phyloP scores from a whole-genome alignment of 495 filamentous ascomycete species.

The Penicillium crystallinum region DNA sequence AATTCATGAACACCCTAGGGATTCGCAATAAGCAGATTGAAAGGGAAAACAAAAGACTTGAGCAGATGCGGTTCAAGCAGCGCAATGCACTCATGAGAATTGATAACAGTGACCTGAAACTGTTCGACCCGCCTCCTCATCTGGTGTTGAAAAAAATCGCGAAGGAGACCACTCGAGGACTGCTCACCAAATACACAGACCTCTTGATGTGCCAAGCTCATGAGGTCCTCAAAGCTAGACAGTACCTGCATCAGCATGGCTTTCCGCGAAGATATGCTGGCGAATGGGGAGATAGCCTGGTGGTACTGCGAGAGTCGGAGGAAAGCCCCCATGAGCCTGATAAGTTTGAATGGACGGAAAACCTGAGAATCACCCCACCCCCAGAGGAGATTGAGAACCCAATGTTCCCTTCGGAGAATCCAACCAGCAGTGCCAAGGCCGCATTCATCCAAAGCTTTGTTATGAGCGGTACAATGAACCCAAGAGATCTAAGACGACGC shows the following conservation, averaged over 20 bases:
- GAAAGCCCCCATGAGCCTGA: not conserved
- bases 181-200: slow-evolving; percentile 10
- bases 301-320: slow-evolving; percentile 7
- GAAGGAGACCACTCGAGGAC: slow-evolving; percentile 7
- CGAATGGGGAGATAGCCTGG: slow-evolving; percentile 26
- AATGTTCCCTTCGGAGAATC: not conserved
- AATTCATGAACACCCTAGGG: slow-evolving; percentile 9
- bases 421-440: not conserved
- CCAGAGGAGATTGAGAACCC: not conserved
- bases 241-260: slow-evolving; percentile 22
- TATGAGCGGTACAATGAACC: not conserved
- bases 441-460: slow-evolving; percentile 4
- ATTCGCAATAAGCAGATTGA: slow-evolving; percentile 22
- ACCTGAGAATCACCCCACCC: not conserved
- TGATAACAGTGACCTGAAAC: slow-evolving; percentile 24
- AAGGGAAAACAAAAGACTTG: slow-evolving; percentile 24
- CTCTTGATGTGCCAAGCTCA: slow-evolving; percentile 22
- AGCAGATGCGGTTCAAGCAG: slow-evolving; percentile 30
- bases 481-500: not conserved
- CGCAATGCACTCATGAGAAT: slow-evolving; percentile 20
- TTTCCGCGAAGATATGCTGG: slow-evolving; percentile 28
- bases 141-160: slow-evolving; percentile 20
- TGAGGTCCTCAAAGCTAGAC: slow-evolving; percentile 26
- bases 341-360: slow-evolving; percentile 17
- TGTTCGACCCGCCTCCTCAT: slow-evolving; percentile 13